Evolutionary conservation across 1,139 yeast species (phyloP).

Genomic region (Meyerozyma carpophila): DNA sequence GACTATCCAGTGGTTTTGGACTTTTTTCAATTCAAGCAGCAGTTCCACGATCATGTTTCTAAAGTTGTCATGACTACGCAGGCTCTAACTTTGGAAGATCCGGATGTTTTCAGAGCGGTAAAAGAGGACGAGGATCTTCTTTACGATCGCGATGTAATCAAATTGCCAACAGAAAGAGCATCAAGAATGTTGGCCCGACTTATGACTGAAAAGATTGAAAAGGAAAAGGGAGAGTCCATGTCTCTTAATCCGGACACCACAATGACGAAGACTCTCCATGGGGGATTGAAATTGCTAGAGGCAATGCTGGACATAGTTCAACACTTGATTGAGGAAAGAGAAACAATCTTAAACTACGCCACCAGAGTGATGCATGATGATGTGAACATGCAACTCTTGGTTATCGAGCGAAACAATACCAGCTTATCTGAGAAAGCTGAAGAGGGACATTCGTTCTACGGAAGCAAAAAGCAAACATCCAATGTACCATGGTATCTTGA

Average conservation of each 20-base stretch:
- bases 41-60: constrained; percentile 58
- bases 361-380: constrained; percentile 76
- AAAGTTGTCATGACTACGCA: constrained; percentile 66
- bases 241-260: constrained; percentile 46
- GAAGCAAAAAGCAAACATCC: constrained; percentile 26
- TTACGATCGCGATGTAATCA: constrained; percentile 34
- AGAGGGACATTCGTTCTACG: constrained; percentile 32
- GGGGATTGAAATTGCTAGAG: constrained; percentile 40
- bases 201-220: constrained; percentile 38
- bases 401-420: constrained; percentile 59
- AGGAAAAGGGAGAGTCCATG: constrained; percentile 38
- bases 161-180: constrained; percentile 45
- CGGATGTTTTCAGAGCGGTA: constrained; percentile 64
- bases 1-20: constrained; percentile 66
- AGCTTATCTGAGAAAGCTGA: constrained; percentile 32
- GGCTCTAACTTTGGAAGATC: constrained; percentile 64
- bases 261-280: constrained; percentile 40
- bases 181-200: constrained; percentile 43
- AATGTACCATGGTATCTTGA: constrained; percentile 78
- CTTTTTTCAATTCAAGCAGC: constrained; percentile 71
- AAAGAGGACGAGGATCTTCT: constrained; percentile 49
- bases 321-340: constrained; percentile 65
- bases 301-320: constrained; percentile 42
- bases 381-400: constrained; percentile 55
- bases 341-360: constrained; percentile 63